Conservation (phyloP, 805 yeast species). For the Candida schatavii region DNA sequence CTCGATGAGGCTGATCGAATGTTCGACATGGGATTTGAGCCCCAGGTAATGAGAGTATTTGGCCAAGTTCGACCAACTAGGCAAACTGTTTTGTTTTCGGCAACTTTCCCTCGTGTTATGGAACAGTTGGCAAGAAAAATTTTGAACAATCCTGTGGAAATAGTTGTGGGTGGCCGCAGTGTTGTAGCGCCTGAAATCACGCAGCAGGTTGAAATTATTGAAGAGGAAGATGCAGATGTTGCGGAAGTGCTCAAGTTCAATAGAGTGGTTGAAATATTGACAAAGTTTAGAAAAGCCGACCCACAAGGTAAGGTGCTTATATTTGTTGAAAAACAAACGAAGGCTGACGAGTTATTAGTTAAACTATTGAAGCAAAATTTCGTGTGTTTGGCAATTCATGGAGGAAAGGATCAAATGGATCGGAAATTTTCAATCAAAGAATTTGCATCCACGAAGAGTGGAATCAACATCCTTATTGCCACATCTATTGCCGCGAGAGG, state of each 20-base stretch:
- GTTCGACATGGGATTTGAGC: constrained; percentile 97
- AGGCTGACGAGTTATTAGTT: constrained; percentile 69
- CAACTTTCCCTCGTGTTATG: constrained; percentile 85
- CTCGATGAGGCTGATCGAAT: constrained; percentile 95
- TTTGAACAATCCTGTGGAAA: constrained; percentile 64
- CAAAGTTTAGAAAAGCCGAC: constrained; percentile 33
- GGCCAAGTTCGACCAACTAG: constrained; percentile 77
- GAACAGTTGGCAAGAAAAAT: constrained; percentile 70
- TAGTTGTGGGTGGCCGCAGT: constrained; percentile 76
- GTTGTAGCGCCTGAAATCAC: constrained; percentile 77
- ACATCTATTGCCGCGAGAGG: constrained; percentile 97
- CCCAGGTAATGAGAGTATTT: constrained; percentile 83
- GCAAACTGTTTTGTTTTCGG: constrained; percentile 89
- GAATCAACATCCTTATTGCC: constrained; percentile 69
- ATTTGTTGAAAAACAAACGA: constrained; percentile 86
- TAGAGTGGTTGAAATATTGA: constrained; percentile 54
- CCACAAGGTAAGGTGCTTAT: constrained; percentile 57
- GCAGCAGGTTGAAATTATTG: constrained; percentile 64
- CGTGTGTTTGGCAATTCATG: constrained; percentile 73
- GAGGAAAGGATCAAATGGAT: constrained; percentile 87
- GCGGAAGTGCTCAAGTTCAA: constrained; percentile 47
- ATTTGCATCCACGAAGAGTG: constrained; percentile 54
- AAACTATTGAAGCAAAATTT: constrained; percentile 52
- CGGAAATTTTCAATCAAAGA: constrained; percentile 70
- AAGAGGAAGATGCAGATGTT: constrained; percentile 40